A percentile compares a stretch with the other conserved stretches of the same genome.
Conservation (phyloP, 2,329 filamentous ascomycete genomes). For the Monosporascus ibericus region DNA sequence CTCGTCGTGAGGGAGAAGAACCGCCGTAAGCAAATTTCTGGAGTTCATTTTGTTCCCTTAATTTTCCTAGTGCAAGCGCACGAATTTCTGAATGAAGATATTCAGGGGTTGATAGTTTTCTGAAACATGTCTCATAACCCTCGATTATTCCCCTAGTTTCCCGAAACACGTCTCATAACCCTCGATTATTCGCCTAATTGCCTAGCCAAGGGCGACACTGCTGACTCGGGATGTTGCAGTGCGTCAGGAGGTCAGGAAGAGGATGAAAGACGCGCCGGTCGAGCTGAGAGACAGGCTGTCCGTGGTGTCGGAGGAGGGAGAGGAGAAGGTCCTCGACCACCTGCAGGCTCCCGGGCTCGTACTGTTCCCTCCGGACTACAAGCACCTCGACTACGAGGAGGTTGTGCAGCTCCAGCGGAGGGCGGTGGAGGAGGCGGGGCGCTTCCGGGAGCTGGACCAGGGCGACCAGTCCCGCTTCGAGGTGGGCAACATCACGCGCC, state of each 20-base stretch:
- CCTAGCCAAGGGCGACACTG: background rate
- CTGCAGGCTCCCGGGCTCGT: background rate
- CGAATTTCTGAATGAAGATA: no score
- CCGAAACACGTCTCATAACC: background rate
- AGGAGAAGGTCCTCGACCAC: background rate
- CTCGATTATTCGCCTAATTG: background rate
- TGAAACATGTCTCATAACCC: background rate
- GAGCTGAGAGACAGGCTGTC: background rate
- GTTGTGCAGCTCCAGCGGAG: background rate
- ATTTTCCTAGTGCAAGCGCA: no score
- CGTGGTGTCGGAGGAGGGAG: background rate
- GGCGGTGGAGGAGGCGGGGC: background rate
- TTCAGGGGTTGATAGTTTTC: background rate
- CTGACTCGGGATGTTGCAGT: background rate
- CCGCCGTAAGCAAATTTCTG: conserved; percentile 5
- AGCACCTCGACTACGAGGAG: background rate
- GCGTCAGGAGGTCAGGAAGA: conserved; percentile 5
- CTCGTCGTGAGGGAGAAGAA: conserved; percentile 13
- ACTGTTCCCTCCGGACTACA: background rate
- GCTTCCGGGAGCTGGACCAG: background rate
- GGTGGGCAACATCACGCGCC: conserved; percentile 6
- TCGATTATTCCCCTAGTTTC: no score
- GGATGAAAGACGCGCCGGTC: conserved; percentile 3
- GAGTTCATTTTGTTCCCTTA: no score
- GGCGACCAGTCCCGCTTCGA: conserved; percentile 6